Conservation (phyloP, 1,284 basidiomycete genomes). For the Fistulina hepatica region DNA sequence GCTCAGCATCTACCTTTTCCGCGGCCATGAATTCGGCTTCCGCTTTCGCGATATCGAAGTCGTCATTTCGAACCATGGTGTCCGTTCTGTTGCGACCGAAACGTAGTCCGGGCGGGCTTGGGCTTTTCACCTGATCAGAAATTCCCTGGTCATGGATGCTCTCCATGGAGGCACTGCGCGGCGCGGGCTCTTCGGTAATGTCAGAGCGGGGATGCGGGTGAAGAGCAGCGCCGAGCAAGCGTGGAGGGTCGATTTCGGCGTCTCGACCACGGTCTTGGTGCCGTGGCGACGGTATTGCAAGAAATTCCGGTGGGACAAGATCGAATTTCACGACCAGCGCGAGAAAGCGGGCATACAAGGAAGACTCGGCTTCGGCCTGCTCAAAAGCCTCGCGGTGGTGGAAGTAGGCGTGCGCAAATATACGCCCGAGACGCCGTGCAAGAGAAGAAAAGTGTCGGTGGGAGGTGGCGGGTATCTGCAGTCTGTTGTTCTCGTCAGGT, state of each 20-base stretch:
- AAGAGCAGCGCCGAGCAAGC: conserved; percentile 33
- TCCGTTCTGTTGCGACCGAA: conserved; percentile 56
- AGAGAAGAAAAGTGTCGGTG: conserved; percentile 82
- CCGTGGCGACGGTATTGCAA: conserved; percentile 70
- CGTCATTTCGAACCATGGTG: conserved; percentile 67
- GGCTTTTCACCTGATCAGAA: conserved; percentile 4
- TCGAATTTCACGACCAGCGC: conserved; percentile 75
- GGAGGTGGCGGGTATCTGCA: conserved; percentile 73
- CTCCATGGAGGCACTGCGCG: background rate
- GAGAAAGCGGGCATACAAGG: conserved; percentile 85
- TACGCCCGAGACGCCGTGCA: conserved; percentile 80
- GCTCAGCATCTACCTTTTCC: background rate
- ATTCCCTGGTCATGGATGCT: background rate
- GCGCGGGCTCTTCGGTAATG: conserved; percentile 1
- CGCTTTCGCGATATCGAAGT: background rate
- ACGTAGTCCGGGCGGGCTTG: conserved; percentile 19
- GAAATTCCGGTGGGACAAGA: conserved; percentile 70
- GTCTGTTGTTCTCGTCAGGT: conserved; percentile 27
- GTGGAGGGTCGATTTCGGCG: conserved; percentile 35
- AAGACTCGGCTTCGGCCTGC: conserved; percentile 83
- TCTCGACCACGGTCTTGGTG: conserved; percentile 17
- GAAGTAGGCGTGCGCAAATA: conserved; percentile 94
- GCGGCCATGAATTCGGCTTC: background rate
- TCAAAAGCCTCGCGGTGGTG: conserved; percentile 88
- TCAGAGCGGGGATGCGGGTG: conserved; percentile 3